Conservation (phyloP, 2,329 filamentous ascomycete genomes). For the Hypoxylon sp. region DNA sequence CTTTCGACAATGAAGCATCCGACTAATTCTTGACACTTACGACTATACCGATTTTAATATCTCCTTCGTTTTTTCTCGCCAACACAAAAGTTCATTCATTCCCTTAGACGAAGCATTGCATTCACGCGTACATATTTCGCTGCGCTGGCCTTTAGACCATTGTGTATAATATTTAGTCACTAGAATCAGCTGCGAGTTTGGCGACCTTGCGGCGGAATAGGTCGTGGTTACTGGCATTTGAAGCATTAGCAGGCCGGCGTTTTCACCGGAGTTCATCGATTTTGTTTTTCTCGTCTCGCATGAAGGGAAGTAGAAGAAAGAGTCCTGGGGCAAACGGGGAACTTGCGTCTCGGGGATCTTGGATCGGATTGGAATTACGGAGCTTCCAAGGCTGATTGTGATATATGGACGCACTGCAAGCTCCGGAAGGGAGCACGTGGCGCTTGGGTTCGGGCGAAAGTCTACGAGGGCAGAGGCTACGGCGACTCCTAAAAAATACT, state of each 20-base stretch:
- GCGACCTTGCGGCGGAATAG: conserved; percentile 16
- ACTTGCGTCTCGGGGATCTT: conserved; percentile 22
- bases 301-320: conserved; percentile 10
- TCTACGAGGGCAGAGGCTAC: conserved; percentile 18
- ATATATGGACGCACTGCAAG: conserved; percentile 18
- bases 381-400: conserved; percentile 8
- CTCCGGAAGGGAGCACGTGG: conserved; percentile 10
- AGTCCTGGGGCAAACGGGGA: conserved; percentile 11
- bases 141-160: conserved; percentile 27
- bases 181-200: conserved; percentile 31
- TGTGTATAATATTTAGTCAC: conserved; percentile 42
- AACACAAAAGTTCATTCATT: conserved; percentile 32
- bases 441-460: conserved; percentile 13
- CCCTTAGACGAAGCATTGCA: conserved; percentile 26
- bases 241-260: conserved; percentile 34
- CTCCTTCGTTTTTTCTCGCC: conserved; percentile 15
- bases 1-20: conserved; percentile 35
- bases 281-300: conserved; percentile 6
- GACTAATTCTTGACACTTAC: conserved; percentile 22
- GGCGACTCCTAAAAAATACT: conserved; percentile 10
- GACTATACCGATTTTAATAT: conserved; percentile 22
- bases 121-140: conserved; percentile 34
- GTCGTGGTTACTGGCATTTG: conserved; percentile 26
- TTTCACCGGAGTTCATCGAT: conserved; percentile 44
- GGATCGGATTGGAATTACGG: conserved; percentile 23